Evolutionary conservation across 2,329 filamentous ascomycete genomes (phyloP), one percentile per base, ranked within the genome.

Genomic region (Ilyonectria destructans): DNA sequence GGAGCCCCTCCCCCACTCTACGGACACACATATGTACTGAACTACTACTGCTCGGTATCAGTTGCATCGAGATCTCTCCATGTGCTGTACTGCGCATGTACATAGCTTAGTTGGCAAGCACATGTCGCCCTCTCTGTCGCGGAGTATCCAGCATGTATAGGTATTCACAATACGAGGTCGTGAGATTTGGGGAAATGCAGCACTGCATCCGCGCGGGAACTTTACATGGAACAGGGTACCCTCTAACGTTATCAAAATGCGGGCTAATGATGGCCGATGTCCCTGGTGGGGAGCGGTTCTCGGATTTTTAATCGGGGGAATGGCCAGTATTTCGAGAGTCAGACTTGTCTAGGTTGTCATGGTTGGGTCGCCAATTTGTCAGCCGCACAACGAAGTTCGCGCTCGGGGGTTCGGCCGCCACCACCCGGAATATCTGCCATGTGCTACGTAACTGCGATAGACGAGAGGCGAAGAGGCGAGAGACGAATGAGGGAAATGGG

Each of bases 361-460:
- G 51, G 45, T 35, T 54, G n/a, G 51, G 51, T 15, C 12, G 19
- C 8, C 29, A 33, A 54, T 54, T 54, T 54, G 51, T 54, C 51
- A 54, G 51, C 51, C 17, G 31, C n/a, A 54, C 5, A 15, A 6
- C n/a, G 29, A 54, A 46, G 45, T 17, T 40, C 6, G n/a, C 26
- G 51, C 17, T 35, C 51, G 29, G 31, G 48, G 31, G 51, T 54
- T 54, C 51, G 31, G 51, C 31, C 49, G 49, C 29, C 29, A 33
- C 29, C 26, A 33, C 29, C 49, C 49, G 17, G 23, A 31, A 3
- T 31, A 7, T 26, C n/a, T 21, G 23, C 10, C 31, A n/a, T 15
- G n/a, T 21, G 35, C 10, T n/a, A n/a, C 8, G n/a, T 19, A 19
- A 31, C n/a, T 33, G 51, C 51, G 51, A 35, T 12, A 52, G 49